Evolutionary conservation across 768 basidiomycete genomes (phyloP), one percentile per base, ranked within the genome.

Genomic region (Boletus pseudopeckii): DNA sequence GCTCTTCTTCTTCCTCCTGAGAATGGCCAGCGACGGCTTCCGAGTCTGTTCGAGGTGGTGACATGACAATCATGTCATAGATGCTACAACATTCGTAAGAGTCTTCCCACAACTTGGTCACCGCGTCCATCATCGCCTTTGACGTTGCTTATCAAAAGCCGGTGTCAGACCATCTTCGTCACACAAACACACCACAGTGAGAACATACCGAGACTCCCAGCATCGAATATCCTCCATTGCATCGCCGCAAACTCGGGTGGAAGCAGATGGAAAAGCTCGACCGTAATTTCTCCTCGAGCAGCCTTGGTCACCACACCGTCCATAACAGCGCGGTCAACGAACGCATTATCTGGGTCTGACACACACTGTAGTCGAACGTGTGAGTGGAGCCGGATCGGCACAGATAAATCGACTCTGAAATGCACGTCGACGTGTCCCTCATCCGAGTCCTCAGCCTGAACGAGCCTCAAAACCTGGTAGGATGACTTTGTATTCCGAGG

Each of bases 171-270:
- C 13, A 30, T 13, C 41, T 38, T 18, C 14, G 9, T 33, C 18
- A 26, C n/a, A 32, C 43, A 7, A 41, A 43, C 26, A 7, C 9
- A 20, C 0, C 10, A 52, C 4, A 43, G 46, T 14, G 7, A 20
- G 32, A n/a, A 69, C 76, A 22, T 43, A 82, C 82, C 81, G 26
- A 77, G 74, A 51, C 80, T 84, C 15, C 84, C 83, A 0, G 84
- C 83, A 60, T 82, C 71, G 46, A 83, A 86, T 64, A 86, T 65
- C 42, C 77, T 80, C 85, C 85, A 88, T 39, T 84, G 78, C 75
- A 86, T 85, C 14, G 53, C 62, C 32, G 74, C 71, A 62, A 76
- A 75, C 62, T 88, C 85, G 0, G 84, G 84, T 1, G 85, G 85
- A 13, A 81, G 77, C 5, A 79, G 78, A 57, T 85, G 80, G 26